A percentile compares a stretch with the other conserved stretches of the same genome.
These are phyloP conservation scores for Euphorbia neoarborescens DNA, from an alignment of 441 rosid genomes.

Conservation along the genomic window DNA sequence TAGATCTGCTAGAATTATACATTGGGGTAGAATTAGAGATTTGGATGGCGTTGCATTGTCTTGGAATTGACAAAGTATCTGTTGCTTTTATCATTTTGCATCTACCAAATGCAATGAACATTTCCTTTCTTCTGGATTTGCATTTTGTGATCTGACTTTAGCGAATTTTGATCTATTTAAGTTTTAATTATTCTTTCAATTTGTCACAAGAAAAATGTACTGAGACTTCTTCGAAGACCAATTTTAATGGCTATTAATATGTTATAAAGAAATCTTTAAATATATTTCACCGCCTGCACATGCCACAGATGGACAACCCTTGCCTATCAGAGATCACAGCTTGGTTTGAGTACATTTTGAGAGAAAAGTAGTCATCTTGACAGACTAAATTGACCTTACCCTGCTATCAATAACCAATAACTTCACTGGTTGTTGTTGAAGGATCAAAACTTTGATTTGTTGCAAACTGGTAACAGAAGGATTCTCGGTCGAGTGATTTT, in stretches of 20 bases:
- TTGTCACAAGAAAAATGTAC: neutral
- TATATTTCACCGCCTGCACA: neutral
- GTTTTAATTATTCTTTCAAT: neutral
- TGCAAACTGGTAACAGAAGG: conserved; percentile 43
- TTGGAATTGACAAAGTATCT: conserved; percentile 1
- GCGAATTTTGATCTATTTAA: neutral
- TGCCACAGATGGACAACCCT: neutral
- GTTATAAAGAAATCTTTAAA: too few species aligned
- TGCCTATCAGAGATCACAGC: neutral
- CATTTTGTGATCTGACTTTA: neutral
- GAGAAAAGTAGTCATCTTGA: neutral
- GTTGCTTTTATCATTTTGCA: neutral
- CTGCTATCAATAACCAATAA: conserved; percentile 81
- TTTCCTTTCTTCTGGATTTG: neutral
- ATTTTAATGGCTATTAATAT: neutral
- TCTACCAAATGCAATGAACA: conserved; percentile 1
- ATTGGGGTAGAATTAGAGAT: neutral
- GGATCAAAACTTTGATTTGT: conserved; percentile 65
- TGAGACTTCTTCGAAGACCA: neutral
- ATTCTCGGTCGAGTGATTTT: too few species aligned
- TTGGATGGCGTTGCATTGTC: neutral
- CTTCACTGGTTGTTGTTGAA: conserved; percentile 67
- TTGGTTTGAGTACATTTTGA: neutral
- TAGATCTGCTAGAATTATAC: neutral
- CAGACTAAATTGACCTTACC: conserved; percentile 32